A percentile compares a stretch with the other conserved stretches of the same genome.
Conservation (phyloP, 1,284 basidiomycete genomes). For the Ceraceosorus bombacis region DNA sequence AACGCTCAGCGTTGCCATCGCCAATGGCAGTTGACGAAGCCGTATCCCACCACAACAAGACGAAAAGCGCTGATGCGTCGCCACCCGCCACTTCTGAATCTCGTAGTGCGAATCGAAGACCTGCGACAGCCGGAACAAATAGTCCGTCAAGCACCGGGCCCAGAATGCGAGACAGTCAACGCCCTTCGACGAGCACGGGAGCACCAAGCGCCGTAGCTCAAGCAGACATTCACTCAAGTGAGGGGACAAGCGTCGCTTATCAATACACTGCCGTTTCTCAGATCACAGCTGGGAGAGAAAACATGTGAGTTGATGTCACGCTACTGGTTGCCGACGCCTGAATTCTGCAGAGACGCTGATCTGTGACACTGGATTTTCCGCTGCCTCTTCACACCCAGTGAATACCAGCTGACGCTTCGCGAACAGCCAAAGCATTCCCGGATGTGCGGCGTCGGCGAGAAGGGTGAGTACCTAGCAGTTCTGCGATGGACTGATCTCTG, state of each 20-base stretch:
- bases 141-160: too few relatives aligned
- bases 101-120: too few relatives aligned
- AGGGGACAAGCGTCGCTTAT: slow-evolving; percentile 20
- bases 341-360: background rate
- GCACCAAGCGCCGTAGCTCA: too few relatives aligned
- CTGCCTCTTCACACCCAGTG: slow-evolving; percentile 13
- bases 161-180: too few relatives aligned
- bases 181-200: too few relatives aligned
- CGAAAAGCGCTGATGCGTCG: too few relatives aligned
- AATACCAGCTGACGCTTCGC: slow-evolving; percentile 37
- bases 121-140: too few relatives aligned
- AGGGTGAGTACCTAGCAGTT: slow-evolving; percentile 52
- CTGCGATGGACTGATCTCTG: background rate
- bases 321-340: background rate
- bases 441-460: slow-evolving; percentile 54
- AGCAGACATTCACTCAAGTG: too few relatives aligned
- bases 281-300: slow-evolving; percentile 26
- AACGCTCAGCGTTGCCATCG: too few relatives aligned
- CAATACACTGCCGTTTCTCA: slow-evolving; percentile 36
- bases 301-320: slow-evolving; percentile 24
- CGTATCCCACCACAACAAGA: too few relatives aligned
- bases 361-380: background rate
- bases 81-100: too few relatives aligned
- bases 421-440: slow-evolving; percentile 44
- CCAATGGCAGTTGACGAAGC: too few relatives aligned